Evolutionary conservation across 2,329 filamentous ascomycete species (phyloP).

Genomic region (Sporothrix curviconia): DNA sequence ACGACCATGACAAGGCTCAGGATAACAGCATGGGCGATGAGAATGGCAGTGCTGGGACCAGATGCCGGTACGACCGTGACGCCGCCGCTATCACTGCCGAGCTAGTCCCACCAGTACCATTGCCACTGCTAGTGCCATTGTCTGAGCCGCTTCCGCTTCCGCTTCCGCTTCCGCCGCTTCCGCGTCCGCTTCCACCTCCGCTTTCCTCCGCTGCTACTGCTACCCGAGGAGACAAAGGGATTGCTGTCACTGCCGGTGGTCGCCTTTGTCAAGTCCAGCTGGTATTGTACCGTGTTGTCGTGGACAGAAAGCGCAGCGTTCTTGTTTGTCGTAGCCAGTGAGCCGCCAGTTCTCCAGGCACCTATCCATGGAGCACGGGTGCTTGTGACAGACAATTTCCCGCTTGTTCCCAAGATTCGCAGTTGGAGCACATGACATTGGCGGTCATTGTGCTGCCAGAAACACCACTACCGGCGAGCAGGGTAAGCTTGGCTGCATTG

Average conservation of each 20-base stretch:
- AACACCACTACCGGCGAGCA: conserved; percentile 55
- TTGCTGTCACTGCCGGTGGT: conserved; percentile 43
- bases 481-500: conserved; percentile 38
- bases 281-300: conserved; percentile 37
- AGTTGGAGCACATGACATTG: conserved; percentile 51
- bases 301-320: conserved; percentile 40
- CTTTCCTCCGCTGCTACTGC: conserved; percentile 11
- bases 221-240: conserved; percentile 37
- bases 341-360: conserved; percentile 44
- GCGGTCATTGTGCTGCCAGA: conserved; percentile 47
- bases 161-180: not conserved
- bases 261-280: conserved; percentile 43
- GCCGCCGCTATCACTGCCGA: not conserved
- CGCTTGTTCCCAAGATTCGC: conserved; percentile 41
- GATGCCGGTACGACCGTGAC: conserved; percentile 21
- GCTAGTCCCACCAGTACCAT: conserved; percentile 5
- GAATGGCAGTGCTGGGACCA: conserved; percentile 19
- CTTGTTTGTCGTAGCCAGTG: conserved; percentile 38
- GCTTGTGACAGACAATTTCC: conserved; percentile 36
- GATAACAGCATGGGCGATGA: conserved; percentile 49
- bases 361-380: conserved; percentile 43
- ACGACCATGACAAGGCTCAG: conserved; percentile 54
- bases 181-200: conserved; percentile 2
- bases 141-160: not conserved
- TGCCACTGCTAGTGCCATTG: not conserved